phyloP scores from a whole-genome alignment of 2,329 filamentous ascomycete genomes.

The Xylariaceae sp. region DNA sequence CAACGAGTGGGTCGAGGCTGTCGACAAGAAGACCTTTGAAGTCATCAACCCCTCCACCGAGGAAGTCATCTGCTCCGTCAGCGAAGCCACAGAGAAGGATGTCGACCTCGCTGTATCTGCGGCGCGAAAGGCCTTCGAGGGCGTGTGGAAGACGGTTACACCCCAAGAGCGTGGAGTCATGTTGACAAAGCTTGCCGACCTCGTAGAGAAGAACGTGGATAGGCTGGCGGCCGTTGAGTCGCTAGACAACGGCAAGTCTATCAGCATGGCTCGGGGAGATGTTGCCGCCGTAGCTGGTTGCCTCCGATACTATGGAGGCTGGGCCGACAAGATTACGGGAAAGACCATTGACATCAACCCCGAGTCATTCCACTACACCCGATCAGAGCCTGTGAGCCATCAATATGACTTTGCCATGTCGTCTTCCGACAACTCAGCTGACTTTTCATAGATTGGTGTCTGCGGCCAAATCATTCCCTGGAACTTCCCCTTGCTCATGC shows the following conservation, averaged over 20 bases:
- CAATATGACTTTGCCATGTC: background rate
- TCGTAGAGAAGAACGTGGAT: conserved; percentile 74
- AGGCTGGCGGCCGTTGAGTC: conserved; percentile 78
- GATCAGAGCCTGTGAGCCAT: conserved; percentile 62
- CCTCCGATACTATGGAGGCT: conserved; percentile 84
- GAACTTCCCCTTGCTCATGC: conserved; percentile 84
- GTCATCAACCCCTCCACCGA: conserved; percentile 86
- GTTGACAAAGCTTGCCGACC: conserved; percentile 72
- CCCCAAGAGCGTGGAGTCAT: conserved; percentile 67
- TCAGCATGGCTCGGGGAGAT: conserved; percentile 72
- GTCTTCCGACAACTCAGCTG: background rate
- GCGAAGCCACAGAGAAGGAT: conserved; percentile 86
- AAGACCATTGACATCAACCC: conserved; percentile 77
- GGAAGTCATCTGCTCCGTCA: conserved; percentile 76
- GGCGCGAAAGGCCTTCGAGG: conserved; percentile 81
- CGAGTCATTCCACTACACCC: conserved; percentile 80
- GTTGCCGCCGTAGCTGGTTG: conserved; percentile 62
- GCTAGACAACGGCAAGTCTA: conserved; percentile 83
- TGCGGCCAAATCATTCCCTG: conserved; percentile 87
- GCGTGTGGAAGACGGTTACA: conserved; percentile 62
- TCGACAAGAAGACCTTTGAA: conserved; percentile 87
- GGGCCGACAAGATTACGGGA: conserved; percentile 87
- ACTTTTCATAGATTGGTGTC: conserved; percentile 23
- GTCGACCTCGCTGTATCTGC: conserved; percentile 75
- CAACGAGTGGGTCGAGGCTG: conserved; percentile 81